phyloP scores from a whole-genome alignment of 768 basidiomycete genomes.

The Cystofilobasidium bisporidii region DNA sequence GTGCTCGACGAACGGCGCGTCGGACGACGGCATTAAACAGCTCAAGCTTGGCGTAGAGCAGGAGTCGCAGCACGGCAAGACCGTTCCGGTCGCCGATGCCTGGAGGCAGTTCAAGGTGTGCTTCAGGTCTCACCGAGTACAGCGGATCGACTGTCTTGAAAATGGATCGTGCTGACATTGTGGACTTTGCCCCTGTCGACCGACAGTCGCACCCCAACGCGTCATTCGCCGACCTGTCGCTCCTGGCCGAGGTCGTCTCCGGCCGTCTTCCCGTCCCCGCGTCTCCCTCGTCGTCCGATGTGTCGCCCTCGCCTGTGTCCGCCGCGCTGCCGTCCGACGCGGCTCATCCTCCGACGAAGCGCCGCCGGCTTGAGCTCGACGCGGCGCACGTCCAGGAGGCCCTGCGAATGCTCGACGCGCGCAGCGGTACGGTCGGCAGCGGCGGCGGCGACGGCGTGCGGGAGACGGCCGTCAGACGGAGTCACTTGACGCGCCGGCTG shows the following conservation, averaged over 20 bases:
- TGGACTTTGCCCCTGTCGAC: neutral
- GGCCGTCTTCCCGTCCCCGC: neutral
- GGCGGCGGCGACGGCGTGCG: neutral
- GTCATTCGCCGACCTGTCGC: conserved; percentile 66
- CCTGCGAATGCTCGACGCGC: conserved; percentile 32
- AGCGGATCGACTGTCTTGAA: neutral
- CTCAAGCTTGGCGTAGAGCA: conserved; percentile 31
- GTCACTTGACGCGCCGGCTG: conserved; percentile 9
- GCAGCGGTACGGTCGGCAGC: neutral
- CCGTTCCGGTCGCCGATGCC: conserved; percentile 60
- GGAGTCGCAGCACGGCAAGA: conserved; percentile 65
- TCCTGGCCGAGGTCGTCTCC: conserved; percentile 81
- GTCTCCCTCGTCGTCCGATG: conserved; percentile 50
- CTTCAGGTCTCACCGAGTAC: no score
- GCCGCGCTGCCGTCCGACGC: neutral
- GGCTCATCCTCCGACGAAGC: neutral
- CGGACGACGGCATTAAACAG: neutral
- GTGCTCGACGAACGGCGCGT: conserved; percentile 8
- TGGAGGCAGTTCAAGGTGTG: conserved; percentile 23
- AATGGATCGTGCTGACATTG: neutral
- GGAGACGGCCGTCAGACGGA: neutral
- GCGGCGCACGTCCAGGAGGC: conserved; percentile 34
- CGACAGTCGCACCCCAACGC: conserved; percentile 81
- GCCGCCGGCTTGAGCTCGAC: conserved; percentile 29
- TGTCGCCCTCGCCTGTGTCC: neutral